Evolutionary conservation across 1,284 basidiomycete genomes (phyloP).

Genomic region (Wallemia ichthyophaga): DNA sequence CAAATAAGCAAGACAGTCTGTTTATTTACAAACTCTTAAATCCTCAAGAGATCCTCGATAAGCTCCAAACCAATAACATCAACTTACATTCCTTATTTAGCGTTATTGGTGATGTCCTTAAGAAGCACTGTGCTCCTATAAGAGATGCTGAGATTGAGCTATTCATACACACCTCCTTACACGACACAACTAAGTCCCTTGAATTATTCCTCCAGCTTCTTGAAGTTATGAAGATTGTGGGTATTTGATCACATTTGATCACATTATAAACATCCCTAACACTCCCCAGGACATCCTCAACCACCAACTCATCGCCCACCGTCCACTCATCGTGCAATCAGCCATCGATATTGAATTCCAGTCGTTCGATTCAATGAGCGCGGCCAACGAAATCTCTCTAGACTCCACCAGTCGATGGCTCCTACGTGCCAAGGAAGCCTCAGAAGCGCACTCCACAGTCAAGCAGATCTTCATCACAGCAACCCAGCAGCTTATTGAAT

Average conservation of each 20-base stretch:
- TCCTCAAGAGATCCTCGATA: no score
- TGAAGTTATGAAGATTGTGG: not conserved
- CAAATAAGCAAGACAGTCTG: not conserved
- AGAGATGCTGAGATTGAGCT: not conserved
- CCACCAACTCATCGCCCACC: not conserved
- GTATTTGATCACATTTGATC: not conserved
- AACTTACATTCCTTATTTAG: not conserved
- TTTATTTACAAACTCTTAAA: not conserved
- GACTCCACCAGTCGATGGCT: not conserved
- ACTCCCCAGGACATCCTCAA: not conserved
- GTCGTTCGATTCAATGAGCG: not conserved
- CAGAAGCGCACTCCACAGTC: not conserved
- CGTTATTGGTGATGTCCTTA: not conserved
- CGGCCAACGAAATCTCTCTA: not conserved
- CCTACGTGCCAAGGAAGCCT: not conserved
- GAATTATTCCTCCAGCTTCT: not conserved
- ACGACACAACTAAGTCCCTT: not conserved
- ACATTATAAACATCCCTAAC: not conserved
- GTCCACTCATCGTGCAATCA: not conserved
- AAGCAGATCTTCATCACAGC: not conserved
- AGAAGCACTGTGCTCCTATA: not conserved
- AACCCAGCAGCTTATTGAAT: not conserved
- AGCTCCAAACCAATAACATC: not conserved
- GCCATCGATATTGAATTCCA: not conserved
- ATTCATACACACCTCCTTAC: not conserved